phyloP scores from a whole-genome alignment of 73 alveolate genomes.

The Paraurostyla sp. region DNA sequence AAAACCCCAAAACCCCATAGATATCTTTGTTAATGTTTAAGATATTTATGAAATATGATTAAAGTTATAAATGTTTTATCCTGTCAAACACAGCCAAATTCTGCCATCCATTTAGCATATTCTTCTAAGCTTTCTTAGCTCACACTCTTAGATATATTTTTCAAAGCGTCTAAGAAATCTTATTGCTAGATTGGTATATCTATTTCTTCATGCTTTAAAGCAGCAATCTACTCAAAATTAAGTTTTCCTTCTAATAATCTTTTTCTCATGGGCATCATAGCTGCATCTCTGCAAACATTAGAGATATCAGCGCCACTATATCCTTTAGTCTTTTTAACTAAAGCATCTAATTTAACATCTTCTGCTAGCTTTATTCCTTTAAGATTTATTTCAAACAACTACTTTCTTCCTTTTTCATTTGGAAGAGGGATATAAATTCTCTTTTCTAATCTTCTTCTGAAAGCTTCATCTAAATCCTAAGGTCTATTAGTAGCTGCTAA shows the following conservation, averaged over 20 bases:
- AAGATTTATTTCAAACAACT: slow-evolving; percentile 80
- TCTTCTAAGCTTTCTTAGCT: slow-evolving; percentile 86
- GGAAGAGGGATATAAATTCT: slow-evolving; percentile 96
- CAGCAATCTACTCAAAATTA: slow-evolving; percentile 80
- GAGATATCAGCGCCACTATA: slow-evolving; percentile 93
- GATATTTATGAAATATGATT: too few species aligned
- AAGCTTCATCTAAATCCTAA: slow-evolving; percentile 95
- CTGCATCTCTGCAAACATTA: slow-evolving; percentile 94
- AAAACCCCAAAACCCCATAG: too few species aligned
- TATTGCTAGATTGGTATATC: slow-evolving; percentile 88
- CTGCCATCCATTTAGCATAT: slow-evolving; percentile 93
- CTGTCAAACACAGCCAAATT: slow-evolving; percentile 86
- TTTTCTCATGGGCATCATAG: slow-evolving; percentile 93
- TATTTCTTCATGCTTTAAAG: slow-evolving; percentile 78
- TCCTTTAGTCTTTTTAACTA: slow-evolving; percentile 75
- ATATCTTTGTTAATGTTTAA: too few species aligned
- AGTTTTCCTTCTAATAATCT: slow-evolving; percentile 83
- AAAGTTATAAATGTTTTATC: too few species aligned
- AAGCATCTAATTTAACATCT: slow-evolving; percentile 51
- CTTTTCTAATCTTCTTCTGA: slow-evolving; percentile 89
- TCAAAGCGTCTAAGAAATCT: slow-evolving; percentile 89
- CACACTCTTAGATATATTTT: slow-evolving; percentile 86
- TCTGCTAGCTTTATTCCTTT: slow-evolving; percentile 50
- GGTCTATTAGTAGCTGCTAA: slow-evolving; percentile 97
- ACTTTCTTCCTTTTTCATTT: slow-evolving; percentile 89